These are phyloP conservation scores for Rhizophora apiculata DNA, from an alignment of 345 rosid genomes.

Conservation along the genomic window DNA sequence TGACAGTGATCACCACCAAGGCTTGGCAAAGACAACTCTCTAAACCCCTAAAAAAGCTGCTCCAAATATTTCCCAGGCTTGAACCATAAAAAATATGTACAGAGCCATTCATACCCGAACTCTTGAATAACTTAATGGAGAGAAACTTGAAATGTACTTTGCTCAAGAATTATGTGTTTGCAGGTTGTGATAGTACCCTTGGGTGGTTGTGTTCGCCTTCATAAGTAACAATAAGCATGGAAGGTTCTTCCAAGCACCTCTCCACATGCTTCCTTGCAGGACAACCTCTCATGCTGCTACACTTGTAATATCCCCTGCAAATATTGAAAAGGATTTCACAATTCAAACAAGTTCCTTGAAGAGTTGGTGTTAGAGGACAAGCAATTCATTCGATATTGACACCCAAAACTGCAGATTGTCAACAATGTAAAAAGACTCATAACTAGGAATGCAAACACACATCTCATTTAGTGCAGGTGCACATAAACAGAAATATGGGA, in stretches of 20 bases:
- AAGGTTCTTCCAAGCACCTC: constrained; percentile 85
- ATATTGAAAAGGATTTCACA: background rate
- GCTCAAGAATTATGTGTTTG: constrained; percentile 42
- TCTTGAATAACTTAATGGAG: constrained; percentile 12
- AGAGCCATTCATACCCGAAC: constrained; percentile 27
- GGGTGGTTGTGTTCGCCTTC: constrained; percentile 97
- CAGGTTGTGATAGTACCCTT: constrained; percentile 59
- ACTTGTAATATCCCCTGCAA: constrained; percentile 93
- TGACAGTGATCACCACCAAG: constrained; percentile 17
- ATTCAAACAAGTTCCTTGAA: background rate
- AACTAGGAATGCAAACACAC: background rate
- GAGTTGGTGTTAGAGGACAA: background rate
- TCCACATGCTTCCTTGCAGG: constrained; percentile 99
- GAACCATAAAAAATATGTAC: constrained; percentile 55
- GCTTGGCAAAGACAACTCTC: constrained; percentile 27
- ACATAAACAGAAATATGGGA: too few species aligned
- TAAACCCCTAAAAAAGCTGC: constrained; percentile 19
- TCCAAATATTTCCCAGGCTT: constrained; percentile 31
- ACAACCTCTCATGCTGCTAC: constrained; percentile 98
- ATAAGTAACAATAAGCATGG: constrained; percentile 87
- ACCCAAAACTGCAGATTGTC: constrained; percentile 9
- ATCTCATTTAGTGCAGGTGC: too few species aligned
- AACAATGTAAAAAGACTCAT: background rate
- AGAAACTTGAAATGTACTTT: constrained; percentile 15
- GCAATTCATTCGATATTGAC: background rate